Conservation (phyloP, 495 filamentous ascomycete genomes). For the Elasticomyces elasticus region DNA sequence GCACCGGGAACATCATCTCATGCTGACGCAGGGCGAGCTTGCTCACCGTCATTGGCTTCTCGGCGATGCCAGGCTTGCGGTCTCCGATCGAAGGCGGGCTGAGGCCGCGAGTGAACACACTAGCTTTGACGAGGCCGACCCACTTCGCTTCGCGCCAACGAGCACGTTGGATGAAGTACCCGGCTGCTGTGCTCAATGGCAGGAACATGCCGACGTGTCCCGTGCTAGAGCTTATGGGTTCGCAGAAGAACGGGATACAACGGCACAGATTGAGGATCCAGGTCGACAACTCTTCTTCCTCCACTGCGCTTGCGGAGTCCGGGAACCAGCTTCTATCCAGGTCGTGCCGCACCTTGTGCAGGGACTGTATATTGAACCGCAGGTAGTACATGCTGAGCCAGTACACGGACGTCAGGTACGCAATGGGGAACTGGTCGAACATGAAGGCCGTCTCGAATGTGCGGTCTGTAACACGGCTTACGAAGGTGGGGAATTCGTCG, state of each 20-base stretch:
- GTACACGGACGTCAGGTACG: slow-evolving; percentile 19
- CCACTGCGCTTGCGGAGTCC: not conserved
- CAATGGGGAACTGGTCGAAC: slow-evolving; percentile 14
- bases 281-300: slow-evolving; percentile 10
- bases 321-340: slow-evolving; percentile 12
- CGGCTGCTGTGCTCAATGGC: slow-evolving; percentile 13
- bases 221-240: slow-evolving; percentile 14
- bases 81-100: slow-evolving; percentile 7
- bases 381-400: slow-evolving; percentile 16
- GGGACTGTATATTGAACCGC: slow-evolving; percentile 9
- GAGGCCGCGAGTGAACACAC: slow-evolving; percentile 16
- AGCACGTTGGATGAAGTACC: slow-evolving; percentile 12
- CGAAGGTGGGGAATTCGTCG: slow-evolving; percentile 15
- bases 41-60: not conserved
- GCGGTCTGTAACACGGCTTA: slow-evolving; percentile 6
- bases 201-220: slow-evolving; percentile 20
- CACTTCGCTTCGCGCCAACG: slow-evolving; percentile 13
- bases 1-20: not conserved
- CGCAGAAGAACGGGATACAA: slow-evolving; percentile 19
- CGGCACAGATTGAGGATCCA: slow-evolving; percentile 14
- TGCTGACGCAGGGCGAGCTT: not conserved
- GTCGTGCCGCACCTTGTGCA: slow-evolving; percentile 8
- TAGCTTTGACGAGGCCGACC: slow-evolving; percentile 10
- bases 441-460: slow-evolving; percentile 13
- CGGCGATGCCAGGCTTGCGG: not conserved